Evolutionary conservation across 2,329 filamentous ascomycete species (phyloP), one percentile per base, ranked within the genome.

Genomic region (Sporothrix mexicana): DNA sequence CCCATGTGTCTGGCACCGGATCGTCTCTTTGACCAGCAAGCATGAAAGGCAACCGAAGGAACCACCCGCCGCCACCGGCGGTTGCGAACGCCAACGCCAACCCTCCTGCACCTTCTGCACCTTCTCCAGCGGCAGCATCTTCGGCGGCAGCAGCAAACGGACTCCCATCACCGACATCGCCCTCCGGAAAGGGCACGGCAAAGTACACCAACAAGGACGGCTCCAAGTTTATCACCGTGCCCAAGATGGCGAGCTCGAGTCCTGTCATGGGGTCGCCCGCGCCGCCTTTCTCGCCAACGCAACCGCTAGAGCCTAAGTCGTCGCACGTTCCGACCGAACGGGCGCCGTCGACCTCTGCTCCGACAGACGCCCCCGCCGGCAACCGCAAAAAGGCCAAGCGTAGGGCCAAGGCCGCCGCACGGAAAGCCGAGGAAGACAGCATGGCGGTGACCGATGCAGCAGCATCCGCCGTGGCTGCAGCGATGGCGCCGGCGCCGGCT

Each of bases 381-480:
- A 98, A 97, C 83, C 90, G 93, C 80, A 98, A 98, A 86, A 98
- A 98, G 85, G 93, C 96, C 82, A 98, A 97, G 86, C 90, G 95
- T 77, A 89, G 95, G 76, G 92, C 93, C 79, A 98, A 98, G 82
- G 92, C 92, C 47, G 92, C 93, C 45, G 91, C 91, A 43, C 74
- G 75, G 79, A 88, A 88, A 8, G 70, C 59, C 43, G 89, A 87
- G 61, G 86, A 86, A 45, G 84, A 67, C 12, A 8, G 57, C 7
- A n/a, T n/a, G 53, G 41, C 36, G n/a, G 20, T 41, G 3, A 20
- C 41, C 13, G 17, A 15, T 12, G 49, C 17, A 5, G 15, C 66
- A 5, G 10, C 61, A 36, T 36, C 53, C 2, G 36, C 41, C 13
- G 17, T 20, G 20, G 49, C 17, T 6, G 15, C 66, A 1, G 10